Evolutionary conservation across 345 rosid species (phyloP), one percentile per base, ranked within the genome.

Genomic region (Boechera retrofracta): DNA sequence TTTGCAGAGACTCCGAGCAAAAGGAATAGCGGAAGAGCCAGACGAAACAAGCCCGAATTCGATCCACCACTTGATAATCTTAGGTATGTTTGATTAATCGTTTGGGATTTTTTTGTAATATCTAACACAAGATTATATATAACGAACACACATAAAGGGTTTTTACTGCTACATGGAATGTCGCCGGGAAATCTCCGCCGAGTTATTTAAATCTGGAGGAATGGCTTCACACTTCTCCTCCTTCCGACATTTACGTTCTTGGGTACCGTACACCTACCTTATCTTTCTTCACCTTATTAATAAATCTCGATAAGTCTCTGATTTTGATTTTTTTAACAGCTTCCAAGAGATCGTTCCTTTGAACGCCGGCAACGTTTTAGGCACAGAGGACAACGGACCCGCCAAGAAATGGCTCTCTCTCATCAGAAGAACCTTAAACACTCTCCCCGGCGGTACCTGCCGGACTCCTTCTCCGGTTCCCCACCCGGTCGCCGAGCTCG

Each of bases 141-240:
- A 21, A 41, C 5, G 10, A 0, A 41, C 18, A 11, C 16, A 7
- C 24, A 21, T 21, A 79, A 44, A 93, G 98, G 77, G 79, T 92
- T 36, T 92, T 92, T 83, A 96, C 90, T 44, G 98, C 99, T 26
- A 95, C 99, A 49, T 95, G 99, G 99, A 95, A 95, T 77, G 99
- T 95, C 61, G 99, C 94, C 75, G 99, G 99, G 29, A 92, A 91
- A 75, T 85, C 98, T 64, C 99, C 99, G n/a, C 97, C 98, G 33
- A 86, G 83, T 78, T 38, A 70, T 77, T 80, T 95, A 81, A 92
- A 81, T 81, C 89, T 95, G 38, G 97, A 95, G 48, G 99, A 95
- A 72, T 95, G 99, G 99, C 97, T 95, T 76, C 96, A 88, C 69
- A 82, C 97, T 59, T 89, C 94, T 31, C 93, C 96, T 78, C 91